Conservation (phyloP, 768 basidiomycete genomes). For the Glaciozyma antarctica region DNA sequence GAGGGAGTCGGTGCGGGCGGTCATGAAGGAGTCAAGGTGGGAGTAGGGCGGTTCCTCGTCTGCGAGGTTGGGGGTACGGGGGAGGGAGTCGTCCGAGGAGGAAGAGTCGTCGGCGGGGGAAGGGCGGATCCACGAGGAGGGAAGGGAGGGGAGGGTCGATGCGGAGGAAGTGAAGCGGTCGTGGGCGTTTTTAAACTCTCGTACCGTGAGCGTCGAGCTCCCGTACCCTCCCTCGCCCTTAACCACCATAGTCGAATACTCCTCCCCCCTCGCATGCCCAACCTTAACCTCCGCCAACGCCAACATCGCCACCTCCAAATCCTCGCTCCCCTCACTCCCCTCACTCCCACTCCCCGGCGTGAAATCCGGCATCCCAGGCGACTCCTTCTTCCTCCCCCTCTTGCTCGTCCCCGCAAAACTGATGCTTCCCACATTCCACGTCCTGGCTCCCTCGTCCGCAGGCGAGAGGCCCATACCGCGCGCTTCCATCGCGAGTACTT, state of each 20-base stretch:
- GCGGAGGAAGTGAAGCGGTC: constrained; percentile 6
- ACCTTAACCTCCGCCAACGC: constrained; percentile 55
- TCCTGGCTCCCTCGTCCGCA: not conserved
- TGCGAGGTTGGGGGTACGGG: not conserved
- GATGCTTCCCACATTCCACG: constrained; percentile 30
- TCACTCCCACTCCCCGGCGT: constrained; percentile 5
- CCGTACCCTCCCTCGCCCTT: not conserved
- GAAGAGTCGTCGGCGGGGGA: not conserved
- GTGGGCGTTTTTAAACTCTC: constrained; percentile 1
- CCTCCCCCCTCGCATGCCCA: constrained; percentile 40
- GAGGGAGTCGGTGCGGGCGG: constrained; percentile 19
- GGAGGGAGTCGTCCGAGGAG: not conserved
- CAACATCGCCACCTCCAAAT: constrained; percentile 2
- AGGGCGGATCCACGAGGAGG: constrained; percentile 18
- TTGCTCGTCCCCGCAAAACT: constrained; percentile 28
- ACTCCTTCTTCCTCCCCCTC: constrained; percentile 3
- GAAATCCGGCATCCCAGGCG: constrained; percentile 3
- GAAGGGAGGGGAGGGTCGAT: constrained; percentile 12
- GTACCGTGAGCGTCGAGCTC: constrained; percentile 21
- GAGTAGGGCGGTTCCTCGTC: not conserved
- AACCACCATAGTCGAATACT: not conserved
- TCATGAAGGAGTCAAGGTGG: not conserved
- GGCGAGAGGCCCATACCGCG: constrained; percentile 3
- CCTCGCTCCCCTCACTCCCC: constrained; percentile 13
- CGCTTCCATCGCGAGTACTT: constrained; percentile 49